Base-by-base conservation (phyloP, 2,329 filamentous ascomycete species). In the Neocucurbitaria cava region DNA sequence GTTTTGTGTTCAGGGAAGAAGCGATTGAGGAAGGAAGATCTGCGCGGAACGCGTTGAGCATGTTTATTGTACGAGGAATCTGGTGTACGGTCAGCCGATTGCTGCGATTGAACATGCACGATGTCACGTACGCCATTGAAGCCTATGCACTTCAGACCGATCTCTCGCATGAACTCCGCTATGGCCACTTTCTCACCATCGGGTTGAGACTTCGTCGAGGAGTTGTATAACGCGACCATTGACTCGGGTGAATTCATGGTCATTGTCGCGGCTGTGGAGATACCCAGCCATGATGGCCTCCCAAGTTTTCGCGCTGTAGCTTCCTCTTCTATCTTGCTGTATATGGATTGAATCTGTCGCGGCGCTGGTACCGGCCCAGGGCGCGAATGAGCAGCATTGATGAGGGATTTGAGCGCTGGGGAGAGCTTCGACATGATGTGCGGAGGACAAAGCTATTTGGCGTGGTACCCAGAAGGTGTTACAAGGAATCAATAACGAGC, bases 221-320 rank as follows among this genome's bases (percentile, higher is more conserved):
- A 66, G 42, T 82, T 69, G 76, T 87, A 87, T 11, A 93, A 83
- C 20, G 83, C 76, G 3, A 85, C 77, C 61, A 94, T 84, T 3
- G 90, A 89, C 52, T 90, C 88, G 21, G 91, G 91, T 1, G 90
- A 92, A 79, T 96, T 95, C 80, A 95, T 86, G 1, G 91, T 95
- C 78, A 94, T 90, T 1, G 90, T 92, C 17, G 91, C 88, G 28
- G 91, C 91, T 0, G 91, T 89, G 9, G 66, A 66, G 17, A 75
- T 62, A 23, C 69, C 65, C n/a, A 75, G 69, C 72, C 72, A 75
- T 66, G 71, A 73, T 20, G 72, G 72, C 4, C 70, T 64, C 1
- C 69, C 67, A 1, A 75, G 61, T 33, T 68, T 69, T 5, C 62
- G 63, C 38, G 61, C 64, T 18, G 62, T 62, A 5, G 71, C 72